These are phyloP conservation scores for Coemansia sp. DNA, from an alignment of 192 early-diverging fungal species.

Conservation along the genomic window DNA sequence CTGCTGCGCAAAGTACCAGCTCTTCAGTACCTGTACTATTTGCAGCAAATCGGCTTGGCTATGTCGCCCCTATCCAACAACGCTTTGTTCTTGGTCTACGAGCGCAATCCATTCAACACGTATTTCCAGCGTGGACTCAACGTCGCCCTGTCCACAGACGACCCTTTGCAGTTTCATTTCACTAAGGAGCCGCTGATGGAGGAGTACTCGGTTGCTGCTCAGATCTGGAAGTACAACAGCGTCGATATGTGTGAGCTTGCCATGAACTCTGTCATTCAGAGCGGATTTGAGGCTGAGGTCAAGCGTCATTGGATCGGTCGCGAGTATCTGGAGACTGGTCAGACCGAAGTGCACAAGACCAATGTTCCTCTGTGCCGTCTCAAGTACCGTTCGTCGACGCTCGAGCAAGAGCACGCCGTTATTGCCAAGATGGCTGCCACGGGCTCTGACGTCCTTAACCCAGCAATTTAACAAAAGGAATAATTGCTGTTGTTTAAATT, in stretches of 20 bases:
- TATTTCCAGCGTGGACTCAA: slow-evolving; percentile 96
- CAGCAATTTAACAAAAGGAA: neutral
- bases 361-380: slow-evolving; percentile 90
- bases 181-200: slow-evolving; percentile 97
- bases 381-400: slow-evolving; percentile 79
- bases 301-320: slow-evolving; percentile 94
- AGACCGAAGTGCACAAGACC: slow-evolving; percentile 83
- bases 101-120: slow-evolving; percentile 86
- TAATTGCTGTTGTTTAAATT: too few species aligned
- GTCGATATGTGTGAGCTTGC: slow-evolving; percentile 96
- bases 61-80: slow-evolving; percentile 98
- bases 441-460: too few species aligned
- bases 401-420: slow-evolving; percentile 73
- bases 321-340: slow-evolving; percentile 72
- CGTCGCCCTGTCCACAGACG: slow-evolving; percentile 89
- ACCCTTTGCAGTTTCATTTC: slow-evolving; percentile 96
- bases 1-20: slow-evolving; percentile 92
- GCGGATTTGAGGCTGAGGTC: slow-evolving; percentile 86
- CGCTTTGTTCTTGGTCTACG: slow-evolving; percentile 90
- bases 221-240: slow-evolving; percentile 94
- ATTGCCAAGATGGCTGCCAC: slow-evolving; percentile 13
- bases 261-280: slow-evolving; percentile 85
- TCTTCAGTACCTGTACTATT: slow-evolving; percentile 91
- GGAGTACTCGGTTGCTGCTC: slow-evolving; percentile 93
- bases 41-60: slow-evolving; percentile 94